Evolutionary conservation across 2,329 filamentous ascomycete genomes (phyloP).

Genomic region (Mycosphaerelloides madeirae): DNA sequence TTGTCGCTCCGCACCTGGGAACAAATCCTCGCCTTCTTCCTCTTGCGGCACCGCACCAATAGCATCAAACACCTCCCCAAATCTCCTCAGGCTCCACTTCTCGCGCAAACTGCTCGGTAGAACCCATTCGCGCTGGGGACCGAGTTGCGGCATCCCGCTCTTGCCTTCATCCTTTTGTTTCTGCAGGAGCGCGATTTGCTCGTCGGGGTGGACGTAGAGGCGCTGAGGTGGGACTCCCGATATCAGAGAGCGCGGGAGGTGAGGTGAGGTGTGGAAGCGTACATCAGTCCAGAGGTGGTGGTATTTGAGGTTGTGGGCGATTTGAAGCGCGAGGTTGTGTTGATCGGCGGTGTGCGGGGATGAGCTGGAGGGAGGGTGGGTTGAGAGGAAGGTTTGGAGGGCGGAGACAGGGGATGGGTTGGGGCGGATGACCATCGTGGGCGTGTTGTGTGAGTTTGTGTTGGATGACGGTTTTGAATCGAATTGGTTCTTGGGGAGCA

Average conservation of each 20-base stretch:
- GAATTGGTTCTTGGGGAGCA: no score
- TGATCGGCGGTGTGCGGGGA: slow-evolving; percentile 17
- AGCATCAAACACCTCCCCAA: slow-evolving; percentile 66
- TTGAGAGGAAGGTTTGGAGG: slow-evolving; percentile 14
- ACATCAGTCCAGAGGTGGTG: slow-evolving; percentile 72
- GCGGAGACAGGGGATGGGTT: slow-evolving; percentile 12
- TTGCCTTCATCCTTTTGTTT: slow-evolving; percentile 38
- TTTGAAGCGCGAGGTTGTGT: slow-evolving; percentile 53
- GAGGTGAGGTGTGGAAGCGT: slow-evolving; percentile 27
- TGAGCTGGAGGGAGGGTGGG: slow-evolving; percentile 7
- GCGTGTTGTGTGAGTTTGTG: not conserved
- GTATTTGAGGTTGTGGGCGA: slow-evolving; percentile 66
- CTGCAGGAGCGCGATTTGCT: slow-evolving; percentile 70
- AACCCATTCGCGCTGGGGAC: slow-evolving; percentile 65
- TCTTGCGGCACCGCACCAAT: slow-evolving; percentile 37
- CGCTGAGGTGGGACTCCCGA: slow-evolving; percentile 68
- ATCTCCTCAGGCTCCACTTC: slow-evolving; percentile 63
- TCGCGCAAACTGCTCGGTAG: slow-evolving; percentile 68
- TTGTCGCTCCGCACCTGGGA: slow-evolving; percentile 9
- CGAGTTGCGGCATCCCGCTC: slow-evolving; percentile 26
- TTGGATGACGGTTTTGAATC: no score
- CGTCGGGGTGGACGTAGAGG: slow-evolving; percentile 75
- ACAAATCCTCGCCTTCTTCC: slow-evolving; percentile 27
- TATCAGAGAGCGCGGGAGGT: slow-evolving; percentile 59
- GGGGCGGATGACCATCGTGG: not conserved